A percentile compares a stretch with the other conserved stretches of the same genome.
Conservation (phyloP, 129 eudicot genomes). For the Saussurea involucrata region DNA sequence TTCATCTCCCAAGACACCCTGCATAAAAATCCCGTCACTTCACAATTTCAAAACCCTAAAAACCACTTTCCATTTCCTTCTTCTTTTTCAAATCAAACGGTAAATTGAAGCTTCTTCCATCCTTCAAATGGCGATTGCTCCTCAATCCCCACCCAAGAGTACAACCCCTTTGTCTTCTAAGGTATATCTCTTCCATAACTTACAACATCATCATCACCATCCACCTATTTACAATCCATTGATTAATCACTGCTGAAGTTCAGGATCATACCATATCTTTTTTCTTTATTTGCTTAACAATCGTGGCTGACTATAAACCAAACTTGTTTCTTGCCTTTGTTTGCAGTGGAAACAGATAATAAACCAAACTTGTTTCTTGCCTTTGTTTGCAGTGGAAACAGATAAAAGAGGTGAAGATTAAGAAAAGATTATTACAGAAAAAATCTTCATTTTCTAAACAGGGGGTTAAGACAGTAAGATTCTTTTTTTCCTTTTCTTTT, state of each 20-base stretch:
- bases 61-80: neutral
- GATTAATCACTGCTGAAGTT: neutral
- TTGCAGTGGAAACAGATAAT: constrained; percentile 22
- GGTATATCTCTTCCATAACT: neutral
- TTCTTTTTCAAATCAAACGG: constrained; percentile 20
- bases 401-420: constrained; percentile 28
- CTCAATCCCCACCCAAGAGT: constrained; percentile 11
- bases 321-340: neutral
- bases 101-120: neutral
- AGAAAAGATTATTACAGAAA: constrained; percentile 22
- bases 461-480: constrained; percentile 25
- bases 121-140: constrained; percentile 19
- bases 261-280: neutral
- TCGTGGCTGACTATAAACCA: neutral
- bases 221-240: neutral
- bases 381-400: constrained; percentile 12
- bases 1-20: constrained; percentile 19
- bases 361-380: neutral
- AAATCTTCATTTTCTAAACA: constrained; percentile 17
- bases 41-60: neutral
- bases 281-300: neutral
- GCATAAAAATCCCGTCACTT: constrained; percentile 8
- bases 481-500: neutral
- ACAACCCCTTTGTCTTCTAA: constrained; percentile 24
- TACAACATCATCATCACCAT: neutral